phyloP scores from a whole-genome alignment of 1,284 basidiomycete species.

The Trichosporon sp. region DNA sequence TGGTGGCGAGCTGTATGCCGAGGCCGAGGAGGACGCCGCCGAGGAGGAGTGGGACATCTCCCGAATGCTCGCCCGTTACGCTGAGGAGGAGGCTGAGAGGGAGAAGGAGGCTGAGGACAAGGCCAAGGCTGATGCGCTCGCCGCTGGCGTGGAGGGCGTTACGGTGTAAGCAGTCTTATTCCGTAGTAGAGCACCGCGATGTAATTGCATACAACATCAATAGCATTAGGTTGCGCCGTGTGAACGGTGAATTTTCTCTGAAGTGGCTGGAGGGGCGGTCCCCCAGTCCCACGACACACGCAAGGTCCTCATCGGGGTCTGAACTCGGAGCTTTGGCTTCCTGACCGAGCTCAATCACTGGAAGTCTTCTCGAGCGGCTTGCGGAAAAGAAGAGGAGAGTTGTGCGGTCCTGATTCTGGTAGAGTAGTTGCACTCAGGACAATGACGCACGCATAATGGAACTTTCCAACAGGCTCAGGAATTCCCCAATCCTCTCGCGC shows the following conservation, averaged over 20 bases:
- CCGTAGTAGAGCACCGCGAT: background rate
- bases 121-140: slow-evolving; percentile 13
- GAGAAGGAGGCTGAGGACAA: slow-evolving; percentile 14
- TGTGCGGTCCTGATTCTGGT: too few species aligned
- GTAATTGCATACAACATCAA: slow-evolving; percentile 7
- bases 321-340: background rate
- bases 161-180: background rate
- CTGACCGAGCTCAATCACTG: too few species aligned
- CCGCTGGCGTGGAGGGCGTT: slow-evolving; percentile 1
- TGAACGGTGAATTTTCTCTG: background rate
- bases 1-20: slow-evolving; percentile 93
- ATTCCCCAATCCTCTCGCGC: too few species aligned
- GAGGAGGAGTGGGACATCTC: slow-evolving; percentile 57
- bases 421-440: too few species aligned
- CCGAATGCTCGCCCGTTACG: slow-evolving; percentile 52
- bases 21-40: slow-evolving; percentile 66
- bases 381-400: too few species aligned
- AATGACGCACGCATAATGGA: too few species aligned
- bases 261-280: too few species aligned
- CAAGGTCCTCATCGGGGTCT: background rate
- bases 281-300: background rate
- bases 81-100: slow-evolving; percentile 15
- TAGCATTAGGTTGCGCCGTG: too few species aligned
- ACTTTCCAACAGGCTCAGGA: too few species aligned
- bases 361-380: too few species aligned